These are phyloP conservation scores for Polyporus arcularius DNA, from an alignment of 768 basidiomycete species.

Conservation along the genomic window DNA sequence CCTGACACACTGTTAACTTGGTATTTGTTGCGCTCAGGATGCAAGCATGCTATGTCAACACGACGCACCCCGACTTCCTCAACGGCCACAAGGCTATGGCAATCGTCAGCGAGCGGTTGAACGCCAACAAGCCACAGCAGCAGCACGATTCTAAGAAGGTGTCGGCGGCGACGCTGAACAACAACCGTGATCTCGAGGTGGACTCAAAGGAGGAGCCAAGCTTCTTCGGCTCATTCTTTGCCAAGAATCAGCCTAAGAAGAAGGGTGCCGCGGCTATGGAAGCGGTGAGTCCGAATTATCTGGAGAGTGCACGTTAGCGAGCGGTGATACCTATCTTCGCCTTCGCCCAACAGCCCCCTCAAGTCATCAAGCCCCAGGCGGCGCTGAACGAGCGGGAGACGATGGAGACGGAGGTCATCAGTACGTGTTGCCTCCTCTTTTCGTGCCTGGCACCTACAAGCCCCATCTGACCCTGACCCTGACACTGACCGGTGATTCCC, in stretches of 20 bases:
- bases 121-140: conserved; percentile 74
- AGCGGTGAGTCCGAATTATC: conserved; percentile 38
- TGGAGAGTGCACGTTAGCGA: not conserved
- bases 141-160: conserved; percentile 75
- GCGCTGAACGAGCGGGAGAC: conserved; percentile 93
- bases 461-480: not conserved
- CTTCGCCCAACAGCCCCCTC: conserved; percentile 60
- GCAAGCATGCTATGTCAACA: conserved; percentile 99
- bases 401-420: conserved; percentile 99
- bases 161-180: conserved; percentile 71
- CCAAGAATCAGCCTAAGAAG: conserved; percentile 64
- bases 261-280: conserved; percentile 60
- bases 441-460: not conserved
- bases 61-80: conserved; percentile 98
- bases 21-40: conserved; percentile 51
- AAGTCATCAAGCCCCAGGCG: conserved; percentile 85
- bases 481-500: not conserved
- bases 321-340: not conserved
- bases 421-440: conserved; percentile 49
- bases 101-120: conserved; percentile 80
- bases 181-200: conserved; percentile 92
- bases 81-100: conserved; percentile 97
- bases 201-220: conserved; percentile 85
- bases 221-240: conserved; percentile 97
- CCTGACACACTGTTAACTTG: not conserved